A percentile compares a stretch with the other conserved stretches of the same genome.
Conservation (phyloP, 2,329 filamentous ascomycete species). For the Monascus ruber region DNA sequence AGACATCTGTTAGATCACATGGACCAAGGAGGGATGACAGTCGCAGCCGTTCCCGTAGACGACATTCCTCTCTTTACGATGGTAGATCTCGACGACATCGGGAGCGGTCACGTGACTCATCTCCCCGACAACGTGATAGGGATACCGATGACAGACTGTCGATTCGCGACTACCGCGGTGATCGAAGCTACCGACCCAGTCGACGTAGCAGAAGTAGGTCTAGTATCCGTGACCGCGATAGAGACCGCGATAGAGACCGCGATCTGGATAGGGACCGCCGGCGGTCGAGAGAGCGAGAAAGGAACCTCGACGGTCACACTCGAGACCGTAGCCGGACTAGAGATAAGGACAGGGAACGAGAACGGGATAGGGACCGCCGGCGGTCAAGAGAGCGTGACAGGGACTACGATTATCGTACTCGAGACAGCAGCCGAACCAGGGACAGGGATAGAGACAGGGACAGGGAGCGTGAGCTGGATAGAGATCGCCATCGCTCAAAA, state of each 20-base stretch:
- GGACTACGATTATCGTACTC: background rate
- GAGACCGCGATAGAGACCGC: slow-evolving; percentile 12
- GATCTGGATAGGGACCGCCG: slow-evolving; percentile 8
- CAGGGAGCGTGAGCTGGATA: slow-evolving; percentile 5
- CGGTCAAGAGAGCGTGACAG: slow-evolving; percentile 1
- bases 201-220: slow-evolving; percentile 27
- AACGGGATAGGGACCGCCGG: slow-evolving; percentile 3
- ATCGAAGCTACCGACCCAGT: slow-evolving; percentile 21
- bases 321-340: slow-evolving; percentile 4
- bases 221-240: slow-evolving; percentile 13
- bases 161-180: slow-evolving; percentile 19
- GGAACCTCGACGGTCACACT: slow-evolving; percentile 2
- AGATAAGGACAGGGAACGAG: slow-evolving; percentile 5
- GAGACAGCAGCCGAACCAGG: slow-evolving; percentile 1
- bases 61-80: slow-evolving; percentile 17
- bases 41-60: slow-evolving; percentile 19
- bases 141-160: slow-evolving; percentile 20
- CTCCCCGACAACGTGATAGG: slow-evolving; percentile 19
- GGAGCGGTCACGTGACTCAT: slow-evolving; percentile 16
- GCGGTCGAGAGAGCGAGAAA: slow-evolving; percentile 6
- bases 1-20: slow-evolving; percentile 13
- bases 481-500: background rate
- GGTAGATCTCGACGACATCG: slow-evolving; percentile 16
- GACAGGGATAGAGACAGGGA: slow-evolving; percentile 4
- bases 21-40: slow-evolving; percentile 13